phyloP scores from a whole-genome alignment of 192 early-diverging fungal genomes.

The Spinellus fusiger region DNA sequence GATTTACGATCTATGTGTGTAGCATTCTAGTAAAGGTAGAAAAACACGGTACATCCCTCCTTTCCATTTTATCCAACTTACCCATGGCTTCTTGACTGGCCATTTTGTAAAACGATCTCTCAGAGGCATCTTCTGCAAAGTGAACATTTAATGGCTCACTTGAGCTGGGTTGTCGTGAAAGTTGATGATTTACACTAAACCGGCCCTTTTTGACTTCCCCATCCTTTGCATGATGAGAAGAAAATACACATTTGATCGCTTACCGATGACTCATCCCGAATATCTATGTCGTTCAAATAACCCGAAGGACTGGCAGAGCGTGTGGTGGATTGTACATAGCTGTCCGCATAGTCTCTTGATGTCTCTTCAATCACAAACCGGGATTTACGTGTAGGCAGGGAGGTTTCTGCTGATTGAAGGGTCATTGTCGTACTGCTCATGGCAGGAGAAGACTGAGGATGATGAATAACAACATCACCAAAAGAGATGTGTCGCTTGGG shows the following conservation, averaged over 20 bases:
- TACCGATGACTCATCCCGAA: not conserved
- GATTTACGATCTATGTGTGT: slow-evolving; percentile 29
- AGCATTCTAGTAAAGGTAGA: not conserved
- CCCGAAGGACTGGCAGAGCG: slow-evolving; percentile 13
- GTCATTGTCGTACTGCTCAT: slow-evolving; percentile 11
- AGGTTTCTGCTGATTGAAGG: slow-evolving; percentile 1
- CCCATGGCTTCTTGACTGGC: slow-evolving; percentile 19
- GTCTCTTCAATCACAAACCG: slow-evolving; percentile 34
- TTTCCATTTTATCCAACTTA: not conserved
- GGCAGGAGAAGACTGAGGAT: slow-evolving; percentile 1
- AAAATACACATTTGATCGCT: not conserved
- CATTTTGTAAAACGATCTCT: not conserved
- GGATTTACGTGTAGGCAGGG: slow-evolving; percentile 19
- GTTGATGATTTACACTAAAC: slow-evolving; percentile 53
- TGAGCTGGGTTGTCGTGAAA: not conserved
- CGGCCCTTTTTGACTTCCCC: slow-evolving; percentile 65
- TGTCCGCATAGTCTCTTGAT: not conserved
- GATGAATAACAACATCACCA: slow-evolving; percentile 33
- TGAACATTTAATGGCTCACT: slow-evolving; percentile 9
- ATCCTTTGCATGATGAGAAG: not conserved
- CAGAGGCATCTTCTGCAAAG: not conserved
- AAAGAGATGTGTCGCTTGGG: slow-evolving; percentile 39
- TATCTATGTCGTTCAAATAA: not conserved
- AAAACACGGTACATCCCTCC: not conserved
- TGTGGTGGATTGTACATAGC: not conserved